Conservation (phyloP, 371 early-diverging fungal genomes). For the Sporodiniella umbellata region DNA sequence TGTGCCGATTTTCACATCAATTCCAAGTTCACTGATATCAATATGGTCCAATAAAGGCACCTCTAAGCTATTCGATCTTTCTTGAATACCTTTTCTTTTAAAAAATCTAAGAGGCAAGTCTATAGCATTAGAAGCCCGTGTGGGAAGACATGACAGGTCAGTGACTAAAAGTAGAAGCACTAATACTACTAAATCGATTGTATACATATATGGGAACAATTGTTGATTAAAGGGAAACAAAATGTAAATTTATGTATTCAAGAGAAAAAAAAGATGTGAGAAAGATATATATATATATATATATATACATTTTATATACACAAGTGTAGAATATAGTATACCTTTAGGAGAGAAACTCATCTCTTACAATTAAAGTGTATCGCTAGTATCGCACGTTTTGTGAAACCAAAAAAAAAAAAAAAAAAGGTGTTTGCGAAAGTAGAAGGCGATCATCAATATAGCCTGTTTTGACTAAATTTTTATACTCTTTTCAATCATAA, state of each 20-base stretch:
- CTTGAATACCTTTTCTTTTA: not conserved
- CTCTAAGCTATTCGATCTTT: not conserved
- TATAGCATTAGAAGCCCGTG: not conserved
- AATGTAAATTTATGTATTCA: not conserved
- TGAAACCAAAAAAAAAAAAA: not conserved
- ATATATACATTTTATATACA: not conserved
- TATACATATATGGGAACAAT: not conserved
- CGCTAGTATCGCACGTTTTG: not conserved
- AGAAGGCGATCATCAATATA: too few relatives aligned
- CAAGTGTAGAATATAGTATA: not conserved
- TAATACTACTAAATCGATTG: not conserved
- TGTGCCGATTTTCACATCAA: constrained; percentile 57
- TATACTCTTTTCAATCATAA: too few relatives aligned
- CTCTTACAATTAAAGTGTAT: not conserved
- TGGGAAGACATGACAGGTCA: not conserved
- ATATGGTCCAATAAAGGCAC: constrained; percentile 28
- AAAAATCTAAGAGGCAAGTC: not conserved
- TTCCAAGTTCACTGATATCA: constrained; percentile 24
- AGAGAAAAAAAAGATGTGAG: too few relatives aligned
- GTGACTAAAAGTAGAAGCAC: not conserved
- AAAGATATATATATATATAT: not conserved
- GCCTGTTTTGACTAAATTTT: too few relatives aligned
- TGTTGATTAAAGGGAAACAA: not conserved
- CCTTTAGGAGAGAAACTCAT: not conserved
- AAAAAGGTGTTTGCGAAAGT: too few relatives aligned